A percentile compares a stretch with the other conserved stretches of the same genome.
These are phyloP conservation scores for Cercis canadensis DNA, from an alignment of 306 rosid genomes.

Conservation along the genomic window DNA sequence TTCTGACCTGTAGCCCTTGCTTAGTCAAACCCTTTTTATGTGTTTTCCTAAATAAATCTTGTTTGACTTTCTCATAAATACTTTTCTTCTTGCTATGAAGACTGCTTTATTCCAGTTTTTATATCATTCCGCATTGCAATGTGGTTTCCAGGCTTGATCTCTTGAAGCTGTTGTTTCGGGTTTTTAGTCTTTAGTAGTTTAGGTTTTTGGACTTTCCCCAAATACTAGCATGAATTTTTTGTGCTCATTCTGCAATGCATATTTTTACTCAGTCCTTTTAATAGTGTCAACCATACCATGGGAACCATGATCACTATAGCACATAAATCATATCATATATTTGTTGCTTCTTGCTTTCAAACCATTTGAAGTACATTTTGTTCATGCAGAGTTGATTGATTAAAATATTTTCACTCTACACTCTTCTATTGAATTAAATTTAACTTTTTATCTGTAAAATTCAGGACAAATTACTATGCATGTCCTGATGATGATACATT, in stretches of 20 bases:
- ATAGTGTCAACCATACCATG: not conserved
- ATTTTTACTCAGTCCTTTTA: not conserved
- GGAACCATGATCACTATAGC: conserved; percentile 11
- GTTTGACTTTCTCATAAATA: not conserved
- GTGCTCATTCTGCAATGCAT: not conserved
- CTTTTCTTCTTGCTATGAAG: conserved; percentile 6
- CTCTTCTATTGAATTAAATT: conserved; percentile 25
- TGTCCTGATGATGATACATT: conserved; percentile 91
- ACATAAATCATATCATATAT: not conserved
- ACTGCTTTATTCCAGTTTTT: not conserved
- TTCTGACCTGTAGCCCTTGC: too few relatives aligned
- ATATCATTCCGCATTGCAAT: not conserved
- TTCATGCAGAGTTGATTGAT: conserved; percentile 11
- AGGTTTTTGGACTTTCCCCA: not conserved
- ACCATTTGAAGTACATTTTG: conserved; percentile 16
- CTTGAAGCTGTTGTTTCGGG: conserved; percentile 1
- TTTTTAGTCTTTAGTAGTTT: not conserved
- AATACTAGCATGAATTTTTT: not conserved
- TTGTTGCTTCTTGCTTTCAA: conserved; percentile 5
- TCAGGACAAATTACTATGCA: conserved; percentile 76
- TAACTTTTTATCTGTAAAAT: conserved; percentile 45
- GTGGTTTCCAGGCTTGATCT: not conserved
- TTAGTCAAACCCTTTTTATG: too few relatives aligned
- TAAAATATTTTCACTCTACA: conserved; percentile 3
- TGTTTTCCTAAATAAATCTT: too few relatives aligned